Percentiles rank a stretch among this genome's conserved stretches.
Conservation (phyloP, 2,329 filamentous ascomycete species). For the Aspergillus versicolor region DNA sequence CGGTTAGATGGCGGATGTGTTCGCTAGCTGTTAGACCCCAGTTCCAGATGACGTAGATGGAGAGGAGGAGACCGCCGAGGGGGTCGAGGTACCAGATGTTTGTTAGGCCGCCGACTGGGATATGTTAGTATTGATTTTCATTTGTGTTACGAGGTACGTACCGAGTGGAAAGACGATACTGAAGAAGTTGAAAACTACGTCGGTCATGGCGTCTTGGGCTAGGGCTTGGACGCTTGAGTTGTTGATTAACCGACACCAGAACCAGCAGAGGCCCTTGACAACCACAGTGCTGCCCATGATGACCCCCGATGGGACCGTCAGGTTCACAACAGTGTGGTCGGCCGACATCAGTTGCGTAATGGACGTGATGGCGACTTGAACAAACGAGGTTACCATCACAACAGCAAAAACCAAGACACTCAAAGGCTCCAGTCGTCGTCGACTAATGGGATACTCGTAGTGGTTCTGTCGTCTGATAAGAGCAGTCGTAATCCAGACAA, state of each 20-base stretch:
- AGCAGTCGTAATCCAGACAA: constrained; percentile 61
- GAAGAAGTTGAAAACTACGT: constrained; percentile 88
- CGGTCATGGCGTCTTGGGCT: constrained; percentile 66
- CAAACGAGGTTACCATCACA: constrained; percentile 65
- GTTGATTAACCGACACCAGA: constrained; percentile 82
- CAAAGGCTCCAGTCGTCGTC: constrained; percentile 63
- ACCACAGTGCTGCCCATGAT: constrained; percentile 82
- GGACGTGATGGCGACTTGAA: constrained; percentile 62
- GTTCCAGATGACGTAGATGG: constrained; percentile 60
- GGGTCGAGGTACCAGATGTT: constrained; percentile 60
- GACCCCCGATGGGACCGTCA: constrained; percentile 68
- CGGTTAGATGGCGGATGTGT: constrained; percentile 62
- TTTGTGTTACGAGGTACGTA: constrained; percentile 13
- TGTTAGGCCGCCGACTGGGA: constrained; percentile 36
- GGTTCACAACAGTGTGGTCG: constrained; percentile 66
- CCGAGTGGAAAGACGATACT: constrained; percentile 81
- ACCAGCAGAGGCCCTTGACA: constrained; percentile 78
- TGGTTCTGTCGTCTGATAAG: constrained; percentile 60
- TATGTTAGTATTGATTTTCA: background rate
- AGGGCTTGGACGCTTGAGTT: constrained; percentile 85
- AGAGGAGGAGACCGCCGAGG: constrained; percentile 60
- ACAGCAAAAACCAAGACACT: constrained; percentile 67
- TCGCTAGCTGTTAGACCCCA: constrained; percentile 63
- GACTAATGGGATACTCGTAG: constrained; percentile 63
- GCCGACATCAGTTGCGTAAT: constrained; percentile 58